Evolutionary conservation across 192 early-diverging fungal genomes (phyloP).

Genomic region (Mortierella hygrophila): DNA sequence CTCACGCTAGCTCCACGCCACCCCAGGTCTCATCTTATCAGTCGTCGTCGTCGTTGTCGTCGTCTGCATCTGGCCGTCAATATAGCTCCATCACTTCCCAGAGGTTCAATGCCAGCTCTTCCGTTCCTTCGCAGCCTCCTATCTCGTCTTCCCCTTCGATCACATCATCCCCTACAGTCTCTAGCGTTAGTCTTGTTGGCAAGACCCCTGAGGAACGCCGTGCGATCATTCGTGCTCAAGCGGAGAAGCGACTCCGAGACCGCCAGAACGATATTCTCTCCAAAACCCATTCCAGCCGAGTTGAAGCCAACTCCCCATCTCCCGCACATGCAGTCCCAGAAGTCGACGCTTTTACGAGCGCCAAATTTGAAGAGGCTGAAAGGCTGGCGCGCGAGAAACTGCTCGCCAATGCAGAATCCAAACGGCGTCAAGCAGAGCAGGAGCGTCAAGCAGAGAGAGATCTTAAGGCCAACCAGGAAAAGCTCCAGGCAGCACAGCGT

Average conservation of each 20-base stretch:
- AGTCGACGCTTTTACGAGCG: conserved; percentile 48
- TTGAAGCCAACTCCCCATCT: conserved; percentile 22
- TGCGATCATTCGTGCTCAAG: conserved; percentile 65
- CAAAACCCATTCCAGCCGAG: conserved; percentile 17
- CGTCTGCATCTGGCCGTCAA: not conserved
- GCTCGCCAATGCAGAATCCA: conserved; percentile 56
- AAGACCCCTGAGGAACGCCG: conserved; percentile 63
- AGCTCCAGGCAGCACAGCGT: not conserved
- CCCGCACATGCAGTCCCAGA: conserved; percentile 45
- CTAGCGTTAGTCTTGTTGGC: conserved; percentile 26
- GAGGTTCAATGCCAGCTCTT: not conserved
- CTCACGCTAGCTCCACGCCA: not conserved
- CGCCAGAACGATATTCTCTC: conserved; percentile 54
- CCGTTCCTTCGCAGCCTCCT: conserved; percentile 13
- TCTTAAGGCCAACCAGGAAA: conserved; percentile 14
- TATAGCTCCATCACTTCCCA: not conserved
- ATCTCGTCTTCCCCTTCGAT: not conserved
- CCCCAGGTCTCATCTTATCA: not conserved
- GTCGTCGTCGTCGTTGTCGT: conserved; percentile 2
- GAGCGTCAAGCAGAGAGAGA: conserved; percentile 54
- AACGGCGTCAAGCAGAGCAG: conserved; percentile 54
- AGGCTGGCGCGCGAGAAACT: conserved; percentile 52
- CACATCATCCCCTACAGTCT: conserved; percentile 25
- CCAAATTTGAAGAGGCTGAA: conserved; percentile 63
- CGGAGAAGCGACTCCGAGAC: conserved; percentile 63